Base-by-base conservation (phyloP, 805 yeast species). In the Yarrowia bubula region DNA sequence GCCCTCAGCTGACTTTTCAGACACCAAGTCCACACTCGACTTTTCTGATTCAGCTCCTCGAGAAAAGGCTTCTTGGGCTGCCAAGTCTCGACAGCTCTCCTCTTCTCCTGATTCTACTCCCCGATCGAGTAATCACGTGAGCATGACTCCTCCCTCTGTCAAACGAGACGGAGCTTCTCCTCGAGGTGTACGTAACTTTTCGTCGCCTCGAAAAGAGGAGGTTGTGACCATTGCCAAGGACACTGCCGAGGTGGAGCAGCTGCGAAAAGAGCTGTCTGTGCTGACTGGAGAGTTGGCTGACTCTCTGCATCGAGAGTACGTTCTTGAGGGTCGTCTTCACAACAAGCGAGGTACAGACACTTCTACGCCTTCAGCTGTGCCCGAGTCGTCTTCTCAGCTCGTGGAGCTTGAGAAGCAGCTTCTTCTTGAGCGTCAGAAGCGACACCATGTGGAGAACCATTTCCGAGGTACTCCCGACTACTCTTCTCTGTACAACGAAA, bases 201-300 rank as follows among this genome's bases (percentile, higher is more conserved):
- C 50, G 7, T 42, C 63, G n/a, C 64, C 66, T 32, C 58, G 66
- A 33, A 53, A 64, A 17, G 72, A 70, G 44, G 67, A 70, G 41
- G 67, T 57, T 11, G 63, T 68, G 62, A 69, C 72, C 58, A 62
- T 55, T 41, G 61, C 47, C 35, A 55, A 55, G 38, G 61, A 55
- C 17, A 41, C 47, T n/a, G 38, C 33, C 8, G 64, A 58, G 51
- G 51, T 58, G 3, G 51, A 57, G 46, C 51, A 68, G 32, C 70
- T 75, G 11, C 68, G 73, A 51, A 73, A 74, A 18, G 78, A 76
- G 48, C 67, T 76, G 18, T 67, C 75, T 14, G 68, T 74, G n/a
- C 72, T 76, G 15, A 71, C 77, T 1, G 67, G 72, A 28, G 79
- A 76, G 66, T 72, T 76, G 28, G 77, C 77, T 11, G 79, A 76